These are phyloP conservation scores for Trichoderma asperellum DNA, from an alignment of 2,329 filamentous ascomycete species.

Conservation along the genomic window DNA sequence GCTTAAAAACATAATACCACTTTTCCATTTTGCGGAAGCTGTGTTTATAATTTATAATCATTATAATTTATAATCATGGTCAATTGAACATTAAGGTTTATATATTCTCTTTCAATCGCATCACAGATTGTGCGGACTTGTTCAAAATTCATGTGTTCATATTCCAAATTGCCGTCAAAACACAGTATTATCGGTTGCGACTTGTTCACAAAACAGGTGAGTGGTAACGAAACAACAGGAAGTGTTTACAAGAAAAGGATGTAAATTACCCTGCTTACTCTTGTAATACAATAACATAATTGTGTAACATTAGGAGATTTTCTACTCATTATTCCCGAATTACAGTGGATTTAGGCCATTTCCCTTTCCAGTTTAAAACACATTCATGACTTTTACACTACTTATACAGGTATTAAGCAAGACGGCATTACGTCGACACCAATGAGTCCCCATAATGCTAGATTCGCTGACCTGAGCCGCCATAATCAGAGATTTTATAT, in stretches of 20 bases:
- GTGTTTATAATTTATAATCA: no score
- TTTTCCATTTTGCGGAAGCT: no score
- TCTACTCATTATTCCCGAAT: not conserved
- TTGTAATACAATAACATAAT: not conserved
- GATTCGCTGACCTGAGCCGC: not conserved
- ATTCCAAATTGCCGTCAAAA: not conserved
- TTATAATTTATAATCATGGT: no score
- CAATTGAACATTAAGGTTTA: not conserved
- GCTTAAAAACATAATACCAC: no score
- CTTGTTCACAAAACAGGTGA: not conserved
- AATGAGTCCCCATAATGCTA: not conserved
- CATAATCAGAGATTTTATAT: not conserved
- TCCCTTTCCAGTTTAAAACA: not conserved
- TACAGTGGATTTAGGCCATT: not conserved
- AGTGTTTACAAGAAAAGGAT: not conserved
- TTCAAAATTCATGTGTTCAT: no score
- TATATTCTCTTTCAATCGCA: not conserved
- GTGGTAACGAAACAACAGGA: not conserved
- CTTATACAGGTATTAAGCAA: not conserved
- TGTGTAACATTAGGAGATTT: not conserved
- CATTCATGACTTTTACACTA: not conserved
- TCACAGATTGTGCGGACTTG: not conserved
- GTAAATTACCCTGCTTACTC: not conserved
- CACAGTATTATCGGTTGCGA: not conserved
- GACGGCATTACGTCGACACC: no score